Conservation (phyloP, 306 rosid species). For the Lagenaria siceraria region DNA sequence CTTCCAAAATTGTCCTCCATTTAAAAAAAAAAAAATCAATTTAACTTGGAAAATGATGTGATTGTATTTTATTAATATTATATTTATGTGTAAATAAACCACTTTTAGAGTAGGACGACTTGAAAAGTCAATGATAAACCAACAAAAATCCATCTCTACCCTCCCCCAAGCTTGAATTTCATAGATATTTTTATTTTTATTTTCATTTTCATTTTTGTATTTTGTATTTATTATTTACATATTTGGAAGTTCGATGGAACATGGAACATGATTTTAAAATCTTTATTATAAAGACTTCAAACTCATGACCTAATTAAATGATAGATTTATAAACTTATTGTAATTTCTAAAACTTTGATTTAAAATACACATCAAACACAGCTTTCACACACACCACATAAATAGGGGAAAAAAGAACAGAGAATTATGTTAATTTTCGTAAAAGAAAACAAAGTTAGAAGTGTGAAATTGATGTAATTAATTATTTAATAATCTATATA, state of each 20-base stretch:
- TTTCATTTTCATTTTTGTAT: too few relatives aligned
- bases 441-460: not conserved
- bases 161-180: not conserved
- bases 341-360: not conserved
- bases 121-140: not conserved
- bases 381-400: not conserved
- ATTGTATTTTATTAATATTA: not conserved
- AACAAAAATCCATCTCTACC: too few relatives aligned
- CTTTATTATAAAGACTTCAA: not conserved
- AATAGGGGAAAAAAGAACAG: too few relatives aligned
- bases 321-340: not conserved
- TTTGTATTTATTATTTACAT: not conserved
- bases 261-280: not conserved
- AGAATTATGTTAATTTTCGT: not conserved
- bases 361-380: not conserved
- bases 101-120: not conserved
- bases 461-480: not conserved
- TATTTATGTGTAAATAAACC: not conserved
- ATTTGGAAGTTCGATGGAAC: too few relatives aligned
- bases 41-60: not conserved
- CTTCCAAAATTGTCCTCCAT: not conserved
- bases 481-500: not conserved
- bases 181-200: not conserved
- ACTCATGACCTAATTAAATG: not conserved
- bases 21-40: too few relatives aligned